Evolutionary conservation across 2,329 filamentous ascomycete genomes (phyloP), one percentile per base, ranked within the genome.

Genomic region (Monosporascus sp.): DNA sequence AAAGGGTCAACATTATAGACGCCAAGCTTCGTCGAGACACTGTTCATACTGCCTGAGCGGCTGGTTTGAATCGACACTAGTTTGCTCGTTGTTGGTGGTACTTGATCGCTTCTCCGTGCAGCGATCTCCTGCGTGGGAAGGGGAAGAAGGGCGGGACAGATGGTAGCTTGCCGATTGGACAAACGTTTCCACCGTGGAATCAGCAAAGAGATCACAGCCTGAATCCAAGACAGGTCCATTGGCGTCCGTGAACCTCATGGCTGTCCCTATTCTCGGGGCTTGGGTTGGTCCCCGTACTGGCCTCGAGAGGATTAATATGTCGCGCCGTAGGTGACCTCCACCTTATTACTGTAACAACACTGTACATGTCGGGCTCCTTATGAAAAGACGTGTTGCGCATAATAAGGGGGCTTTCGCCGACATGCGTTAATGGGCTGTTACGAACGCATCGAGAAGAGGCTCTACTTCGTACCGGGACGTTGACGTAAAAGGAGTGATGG

Each of bases 1-100:
- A 47, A 41, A 58, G 58, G 55, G 58, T 57, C 58, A 63, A 52
- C 58, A 53, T 58, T 55, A 56, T 44, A 55, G 55, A 56, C 50
- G 43, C 53, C 48, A 51, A 51, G 49, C 51, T 49, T 57, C 63
- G 58, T 24, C 8, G 18, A 43, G 39, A 24, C 39, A 43, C 11
- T 18, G 5, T 5, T 43, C 39, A 14, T 43, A 9, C 9, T 15
- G 18, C 39, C 14, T 5, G 39, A 14, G 17, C 17, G 9, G 9
- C 38, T 39, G 38, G 38, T n/a, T 39, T 20, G 17, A 20, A 18
- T 39, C 17, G 38, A 1, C 17, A 8, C 18, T 41, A 20, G 17
- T 41, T 41, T 8, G 17, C 17, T n/a, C 14, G 20, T 43, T 20
- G 20, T 11, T 18, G 17, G 18, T 20, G n/a, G 39, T 43, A 43